These are phyloP conservation scores for Penicillium tannophilum DNA, from an alignment of 495 filamentous ascomycete species.

Conservation along the genomic window DNA sequence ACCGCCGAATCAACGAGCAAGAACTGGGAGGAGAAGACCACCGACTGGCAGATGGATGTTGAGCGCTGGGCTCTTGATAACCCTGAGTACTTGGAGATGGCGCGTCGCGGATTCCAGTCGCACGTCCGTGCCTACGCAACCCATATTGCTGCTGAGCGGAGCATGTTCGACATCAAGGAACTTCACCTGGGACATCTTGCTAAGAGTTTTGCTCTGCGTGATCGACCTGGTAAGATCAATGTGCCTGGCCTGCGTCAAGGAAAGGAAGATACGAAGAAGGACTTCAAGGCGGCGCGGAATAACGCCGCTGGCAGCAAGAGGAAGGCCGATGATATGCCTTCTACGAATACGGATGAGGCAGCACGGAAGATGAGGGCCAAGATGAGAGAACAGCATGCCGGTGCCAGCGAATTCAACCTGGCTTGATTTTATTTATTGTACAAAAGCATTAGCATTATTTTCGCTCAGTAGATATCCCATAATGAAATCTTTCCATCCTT, in stretches of 20 bases:
- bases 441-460: slow-evolving; percentile 36
- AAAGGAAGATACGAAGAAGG: slow-evolving; percentile 49
- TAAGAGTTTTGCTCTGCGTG: slow-evolving; percentile 87
- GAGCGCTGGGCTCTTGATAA: slow-evolving; percentile 71
- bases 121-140: slow-evolving; percentile 95
- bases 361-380: slow-evolving; percentile 76
- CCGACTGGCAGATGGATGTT: slow-evolving; percentile 74
- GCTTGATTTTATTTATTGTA: slow-evolving; percentile 54
- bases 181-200: slow-evolving; percentile 92
- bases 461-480: slow-evolving; percentile 85
- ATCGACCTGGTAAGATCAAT: slow-evolving; percentile 83
- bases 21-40: slow-evolving; percentile 70
- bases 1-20: slow-evolving; percentile 41
- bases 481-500: slow-evolving; percentile 96
- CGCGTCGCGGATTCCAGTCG: slow-evolving; percentile 80
- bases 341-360: slow-evolving; percentile 60
- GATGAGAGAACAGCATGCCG: slow-evolving; percentile 74
- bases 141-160: slow-evolving; percentile 79
- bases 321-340: slow-evolving; percentile 40
- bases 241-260: slow-evolving; percentile 60
- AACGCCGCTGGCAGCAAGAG: slow-evolving; percentile 40
- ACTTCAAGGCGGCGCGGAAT: slow-evolving; percentile 46
- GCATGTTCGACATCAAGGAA: slow-evolving; percentile 83
- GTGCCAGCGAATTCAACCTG: slow-evolving; percentile 85
- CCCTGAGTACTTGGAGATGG: slow-evolving; percentile 66